Base-by-base conservation (phyloP, 768 basidiomycete species). In the Trametes meyenii region DNA sequence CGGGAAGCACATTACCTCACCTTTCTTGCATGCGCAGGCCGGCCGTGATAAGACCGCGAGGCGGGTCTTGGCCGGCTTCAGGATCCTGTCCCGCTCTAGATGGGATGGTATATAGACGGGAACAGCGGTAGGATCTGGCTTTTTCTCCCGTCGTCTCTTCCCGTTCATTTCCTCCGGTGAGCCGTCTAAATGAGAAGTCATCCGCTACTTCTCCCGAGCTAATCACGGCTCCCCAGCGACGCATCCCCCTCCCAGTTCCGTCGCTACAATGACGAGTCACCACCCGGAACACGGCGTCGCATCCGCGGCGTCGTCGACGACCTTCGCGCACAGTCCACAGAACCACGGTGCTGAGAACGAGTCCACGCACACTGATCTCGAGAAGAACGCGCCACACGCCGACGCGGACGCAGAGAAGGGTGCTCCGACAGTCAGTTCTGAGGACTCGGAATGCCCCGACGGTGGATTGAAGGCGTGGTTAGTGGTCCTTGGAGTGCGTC, bases 391-490 rank as follows among this genome's bases (percentile, higher is more conserved):
- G 13, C 13, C 40, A 42, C n/a, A 42, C 13, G 40, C 14, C 40
- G 40, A 42, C 40, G 40, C n/a, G 13, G 40, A 42, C 3, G 46
- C 23, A 7, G 17, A 48, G 8, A n/a, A 24, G 13, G 46, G 13
- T n/a, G 13, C 23, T 13, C 23, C 46, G 12, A 17, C 17, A 19
- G 46, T 48, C 46, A n/a, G 26, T 24, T 19, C 44, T 5, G 26
- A 50, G 12, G 48, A 50, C 29, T 35, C 29, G 12, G 48, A 33
- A 1, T 50, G 26, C 56, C 80, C 79, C 10, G 80, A 81, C 61
- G 80, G 80, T 26, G 80, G 80, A 2, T 59, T 77, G 35, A 67
- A 71, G 50, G 80, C 79, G 10, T 81, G 79, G 80, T 60, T 77
- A 14, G 71, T 79, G 23, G 75, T 79, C 8, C 40, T 71, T 23